Base-by-base conservation (phyloP, 2,329 filamentous ascomycete genomes). In the Aspergillus tanneri region DNA sequence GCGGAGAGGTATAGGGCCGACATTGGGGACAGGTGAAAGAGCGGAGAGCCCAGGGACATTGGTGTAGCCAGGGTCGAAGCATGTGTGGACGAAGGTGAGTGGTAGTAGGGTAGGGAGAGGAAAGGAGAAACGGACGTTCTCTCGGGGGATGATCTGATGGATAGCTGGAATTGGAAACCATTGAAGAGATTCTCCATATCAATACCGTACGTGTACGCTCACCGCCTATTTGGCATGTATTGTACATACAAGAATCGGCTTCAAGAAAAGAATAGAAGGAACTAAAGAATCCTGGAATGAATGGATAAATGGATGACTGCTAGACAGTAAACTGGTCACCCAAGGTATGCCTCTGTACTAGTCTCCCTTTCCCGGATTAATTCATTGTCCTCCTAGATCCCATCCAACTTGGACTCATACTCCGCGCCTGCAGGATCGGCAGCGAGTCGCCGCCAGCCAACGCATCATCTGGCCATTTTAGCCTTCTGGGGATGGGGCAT, bases 11-110 rank as follows among this genome's bases (percentile, higher is more conserved):
- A 38, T 53, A 37, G 25, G 48, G 51, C 28, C 16, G 46, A 46
- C 57, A 54, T 49, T 44, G 56, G 24, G 54, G 51, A 44, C 53
- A 53, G 43, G 53, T 38, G 30, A 65, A 53, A 38, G 59, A 51
- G 56, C 64, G 58, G 53, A 60, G 48, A 37, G 58, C 58, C 56
- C 64, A 58, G 53, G 58, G 57, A 40, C 50, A 57, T 38, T 57
- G 60, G 53, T 57, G 58, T 38, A 64, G 56, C 57, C 67, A 67
- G 66, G 61, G 47, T 51, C 60, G 68, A 47, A 69, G 65, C 68
- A 70, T 70, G 52, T 53, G 57, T 59, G 50, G 40, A 30, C 36
- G n/a, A n/a, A 32, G 9, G 19, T 22, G 30, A 19, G 30, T 27
- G 23, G 32, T 21, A 37, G 19, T 14, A 34, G 30, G 30, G 30